Percentiles rank a stretch among this genome's conserved stretches.
phyloP scores from a whole-genome alignment of 2,329 filamentous ascomycete genomes.

The Claviceps citrina region DNA sequence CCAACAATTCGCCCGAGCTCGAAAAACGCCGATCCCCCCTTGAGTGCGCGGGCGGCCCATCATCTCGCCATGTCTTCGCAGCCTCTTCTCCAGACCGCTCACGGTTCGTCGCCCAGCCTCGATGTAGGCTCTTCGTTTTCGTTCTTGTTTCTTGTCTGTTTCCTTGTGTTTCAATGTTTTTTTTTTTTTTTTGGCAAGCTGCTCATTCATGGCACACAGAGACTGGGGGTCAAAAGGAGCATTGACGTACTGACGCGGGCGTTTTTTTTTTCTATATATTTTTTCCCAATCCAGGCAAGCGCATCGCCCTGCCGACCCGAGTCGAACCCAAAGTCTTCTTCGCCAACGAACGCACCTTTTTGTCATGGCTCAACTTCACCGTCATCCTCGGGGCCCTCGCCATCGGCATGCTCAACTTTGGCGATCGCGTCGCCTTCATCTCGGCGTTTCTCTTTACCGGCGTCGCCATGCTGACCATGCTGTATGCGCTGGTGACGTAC shows the following conservation, averaged over 20 bases:
- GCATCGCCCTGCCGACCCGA: constrained; percentile 91
- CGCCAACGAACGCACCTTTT: constrained; percentile 97
- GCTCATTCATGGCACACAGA: too few relatives aligned
- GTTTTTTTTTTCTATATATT: too few relatives aligned
- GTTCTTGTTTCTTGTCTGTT: not conserved
- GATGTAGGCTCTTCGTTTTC: too few relatives aligned
- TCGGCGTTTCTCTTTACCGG: constrained; percentile 85
- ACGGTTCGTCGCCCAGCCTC: constrained; percentile 41
- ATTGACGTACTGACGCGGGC: too few relatives aligned
- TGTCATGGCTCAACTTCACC: constrained; percentile 99
- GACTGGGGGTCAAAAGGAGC: too few relatives aligned
- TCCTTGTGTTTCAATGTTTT: too few relatives aligned
- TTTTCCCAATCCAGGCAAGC: too few relatives aligned
- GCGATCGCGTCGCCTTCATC: constrained; percentile 85
- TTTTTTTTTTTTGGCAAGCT: too few relatives aligned
- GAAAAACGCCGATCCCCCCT: too few relatives aligned
- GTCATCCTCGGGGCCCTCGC: constrained; percentile 94
- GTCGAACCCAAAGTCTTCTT: constrained; percentile 99
- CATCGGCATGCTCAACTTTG: constrained; percentile 95
- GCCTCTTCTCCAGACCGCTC: constrained; percentile 85
- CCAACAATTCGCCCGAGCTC: too few relatives aligned
- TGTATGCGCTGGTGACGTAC: constrained; percentile 88
- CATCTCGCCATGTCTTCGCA: constrained; percentile 72
- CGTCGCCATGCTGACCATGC: constrained; percentile 87
- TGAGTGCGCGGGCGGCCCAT: too few relatives aligned